Evolutionary conservation across 768 basidiomycete genomes (phyloP), one percentile per base, ranked within the genome.

Genomic region (Lepiota brunneoincarnata): DNA sequence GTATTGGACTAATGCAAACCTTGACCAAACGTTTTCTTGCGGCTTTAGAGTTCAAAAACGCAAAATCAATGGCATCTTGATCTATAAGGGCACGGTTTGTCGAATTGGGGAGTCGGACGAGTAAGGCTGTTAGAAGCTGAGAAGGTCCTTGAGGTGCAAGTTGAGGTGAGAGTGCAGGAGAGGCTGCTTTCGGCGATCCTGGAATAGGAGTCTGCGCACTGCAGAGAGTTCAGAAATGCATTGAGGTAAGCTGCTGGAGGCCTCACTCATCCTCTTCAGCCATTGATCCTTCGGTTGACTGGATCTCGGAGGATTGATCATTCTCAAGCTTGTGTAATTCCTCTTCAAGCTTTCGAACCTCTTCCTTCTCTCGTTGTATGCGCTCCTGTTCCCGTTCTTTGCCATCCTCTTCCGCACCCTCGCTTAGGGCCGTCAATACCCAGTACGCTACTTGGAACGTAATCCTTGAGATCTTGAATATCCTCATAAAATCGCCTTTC

Each of bases 31-130:
- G 74, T 67, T 96, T 98, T 61, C 97, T 77, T 11, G 95, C 92
- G 18, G 96, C 93, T 67, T 98, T 98, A 39, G 93, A 95, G 65
- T 98, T 99, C 54, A 99, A 75, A 64, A 95, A 93, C 0, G 93
- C 92, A 67, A 99, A 99, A 58, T 99, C 96, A 36, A 98, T 83
- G 0, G 94, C 94, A 24, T 89, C 87, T 69, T 96, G 92, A 66
- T 99, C 97, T 54, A 98, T 90, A 56, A 93, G 68, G 2, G 82
- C 79, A 14, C 91, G 83, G 63, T 93, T 98, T 11, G 91, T 95
- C n/a, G 91, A 90, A 67, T 99, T 96, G 0, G 96, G 91, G 10
- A 99, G 77, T 24, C 94, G 89, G 31, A 89, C 86, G 36, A 99
- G 84, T 17, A 99, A 76, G 10, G 92, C 90, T 3, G 91, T 93